Evolutionary conservation across 2,329 filamentous ascomycete species (phyloP).

Genomic region (Phialemonium atrogriseum): DNA sequence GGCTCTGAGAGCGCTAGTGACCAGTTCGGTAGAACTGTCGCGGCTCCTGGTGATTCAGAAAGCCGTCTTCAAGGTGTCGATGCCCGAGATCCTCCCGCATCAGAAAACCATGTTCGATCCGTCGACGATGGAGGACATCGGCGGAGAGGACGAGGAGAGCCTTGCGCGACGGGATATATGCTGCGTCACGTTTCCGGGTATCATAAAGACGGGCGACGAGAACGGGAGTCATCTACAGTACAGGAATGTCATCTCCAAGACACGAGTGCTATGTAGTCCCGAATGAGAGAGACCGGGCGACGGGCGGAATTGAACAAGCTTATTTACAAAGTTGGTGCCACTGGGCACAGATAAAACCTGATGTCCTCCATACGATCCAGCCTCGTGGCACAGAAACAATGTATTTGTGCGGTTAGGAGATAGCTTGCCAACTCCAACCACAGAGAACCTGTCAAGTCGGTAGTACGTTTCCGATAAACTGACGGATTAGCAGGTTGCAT

Average conservation of each 20-base stretch:
- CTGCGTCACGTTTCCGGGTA: conserved; percentile 56
- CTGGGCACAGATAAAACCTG: too few species aligned
- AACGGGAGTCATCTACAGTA: conserved; percentile 52
- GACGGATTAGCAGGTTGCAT: too few species aligned
- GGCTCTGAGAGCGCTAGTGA: conserved; percentile 43
- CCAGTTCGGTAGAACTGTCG: conserved; percentile 46
- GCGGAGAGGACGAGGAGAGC: conserved; percentile 51
- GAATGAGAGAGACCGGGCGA: conserved; percentile 23
- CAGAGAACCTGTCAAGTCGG: too few species aligned
- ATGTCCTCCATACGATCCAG: too few species aligned
- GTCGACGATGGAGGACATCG: conserved; percentile 57
- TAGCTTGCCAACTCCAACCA: too few species aligned
- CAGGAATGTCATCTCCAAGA: conserved; percentile 56
- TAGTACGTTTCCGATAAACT: too few species aligned
- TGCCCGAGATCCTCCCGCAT: conserved; percentile 45
- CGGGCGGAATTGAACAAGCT: conserved; percentile 1
- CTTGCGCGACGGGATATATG: conserved; percentile 44
- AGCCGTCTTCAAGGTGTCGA: conserved; percentile 46
- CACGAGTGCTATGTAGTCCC: conserved; percentile 52
- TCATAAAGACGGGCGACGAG: conserved; percentile 58
- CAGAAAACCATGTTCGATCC: conserved; percentile 48
- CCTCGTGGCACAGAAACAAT: too few species aligned
- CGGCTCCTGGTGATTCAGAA: conserved; percentile 50
- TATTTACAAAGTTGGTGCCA: conserved; percentile 1
- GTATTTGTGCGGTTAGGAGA: too few species aligned